These are phyloP conservation scores for Trichomonascaceae sp. DNA, from an alignment of 1,139 yeast genomes.

Conservation along the genomic window DNA sequence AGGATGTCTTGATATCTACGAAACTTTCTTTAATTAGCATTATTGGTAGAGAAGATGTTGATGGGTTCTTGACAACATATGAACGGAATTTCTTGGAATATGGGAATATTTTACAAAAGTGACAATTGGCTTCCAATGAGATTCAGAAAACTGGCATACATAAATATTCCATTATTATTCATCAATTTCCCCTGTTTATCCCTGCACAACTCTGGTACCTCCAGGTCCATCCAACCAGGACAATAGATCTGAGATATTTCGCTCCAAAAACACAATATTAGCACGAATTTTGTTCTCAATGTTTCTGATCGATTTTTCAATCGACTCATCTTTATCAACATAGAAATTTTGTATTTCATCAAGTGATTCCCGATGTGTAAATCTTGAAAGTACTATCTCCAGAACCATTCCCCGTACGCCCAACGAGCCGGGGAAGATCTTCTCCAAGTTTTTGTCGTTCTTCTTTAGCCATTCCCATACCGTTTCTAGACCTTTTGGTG, in stretches of 20 bases:
- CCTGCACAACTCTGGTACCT: not conserved
- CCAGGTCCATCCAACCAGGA: not conserved
- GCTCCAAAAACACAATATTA: not conserved
- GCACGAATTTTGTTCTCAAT: not conserved
- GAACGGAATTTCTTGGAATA: not conserved
- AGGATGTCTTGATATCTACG: conserved; percentile 60
- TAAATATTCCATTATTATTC: too few species aligned
- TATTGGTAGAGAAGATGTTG: conserved; percentile 4
- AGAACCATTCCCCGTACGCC: conserved; percentile 36
- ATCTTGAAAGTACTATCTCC: not conserved
- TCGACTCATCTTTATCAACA: not conserved
- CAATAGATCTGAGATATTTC: not conserved
- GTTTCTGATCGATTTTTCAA: not conserved
- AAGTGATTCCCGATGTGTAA: not conserved
- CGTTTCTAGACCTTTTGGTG: conserved; percentile 55
- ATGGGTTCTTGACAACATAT: not conserved
- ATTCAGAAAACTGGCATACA: too few species aligned
- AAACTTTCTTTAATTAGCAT: conserved; percentile 67
- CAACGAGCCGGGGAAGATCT: conserved; percentile 48
- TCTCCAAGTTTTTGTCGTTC: conserved; percentile 46
- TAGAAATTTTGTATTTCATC: not conserved
- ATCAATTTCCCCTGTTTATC: too few species aligned
- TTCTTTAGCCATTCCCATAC: conserved; percentile 53
- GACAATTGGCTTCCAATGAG: too few species aligned
- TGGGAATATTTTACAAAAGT: too few species aligned